Conservation (phyloP, 1,139 yeast species). For the Taiozyma sp. region DNA sequence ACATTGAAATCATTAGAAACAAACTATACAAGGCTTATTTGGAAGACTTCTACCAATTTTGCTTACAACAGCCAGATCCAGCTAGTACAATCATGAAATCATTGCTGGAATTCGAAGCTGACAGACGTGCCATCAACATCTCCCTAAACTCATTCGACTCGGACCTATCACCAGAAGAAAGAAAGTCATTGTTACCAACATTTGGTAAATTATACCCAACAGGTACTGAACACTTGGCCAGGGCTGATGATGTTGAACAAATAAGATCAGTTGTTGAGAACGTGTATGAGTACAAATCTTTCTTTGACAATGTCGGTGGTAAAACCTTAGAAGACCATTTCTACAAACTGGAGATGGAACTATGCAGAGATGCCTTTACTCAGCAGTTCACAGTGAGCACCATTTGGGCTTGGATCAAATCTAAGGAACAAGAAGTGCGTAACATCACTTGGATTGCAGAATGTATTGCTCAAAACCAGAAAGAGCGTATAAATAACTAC, state of each 20-base stretch:
- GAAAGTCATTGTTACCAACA: constrained; percentile 64
- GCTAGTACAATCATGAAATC: constrained; percentile 76
- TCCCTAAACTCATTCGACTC: constrained; percentile 84
- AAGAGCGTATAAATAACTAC: constrained; percentile 73
- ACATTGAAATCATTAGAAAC: constrained; percentile 92
- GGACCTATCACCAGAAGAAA: constrained; percentile 67
- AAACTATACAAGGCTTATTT: constrained; percentile 87
- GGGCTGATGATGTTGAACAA: constrained; percentile 81
- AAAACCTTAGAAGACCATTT: constrained; percentile 89
- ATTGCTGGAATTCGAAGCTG: constrained; percentile 86
- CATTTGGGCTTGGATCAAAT: constrained; percentile 94
- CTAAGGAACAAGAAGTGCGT: constrained; percentile 94
- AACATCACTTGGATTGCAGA: constrained; percentile 99
- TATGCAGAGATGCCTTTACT: constrained; percentile 89
- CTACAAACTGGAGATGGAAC: constrained; percentile 85
- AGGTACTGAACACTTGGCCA: constrained; percentile 64
- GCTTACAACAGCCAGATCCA: constrained; percentile 57
- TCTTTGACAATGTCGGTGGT: constrained; percentile 56
- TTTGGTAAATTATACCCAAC: constrained; percentile 79
- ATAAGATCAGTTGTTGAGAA: constrained; percentile 67
- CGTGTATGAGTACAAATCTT: constrained; percentile 66
- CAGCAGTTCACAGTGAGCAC: constrained; percentile 92
- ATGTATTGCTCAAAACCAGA: constrained; percentile 87
- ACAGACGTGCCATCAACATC: constrained; percentile 89
- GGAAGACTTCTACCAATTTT: constrained; percentile 77